These are phyloP conservation scores for Barnettozyma vustinii DNA, from an alignment of 805 yeast species.

Conservation along the genomic window DNA sequence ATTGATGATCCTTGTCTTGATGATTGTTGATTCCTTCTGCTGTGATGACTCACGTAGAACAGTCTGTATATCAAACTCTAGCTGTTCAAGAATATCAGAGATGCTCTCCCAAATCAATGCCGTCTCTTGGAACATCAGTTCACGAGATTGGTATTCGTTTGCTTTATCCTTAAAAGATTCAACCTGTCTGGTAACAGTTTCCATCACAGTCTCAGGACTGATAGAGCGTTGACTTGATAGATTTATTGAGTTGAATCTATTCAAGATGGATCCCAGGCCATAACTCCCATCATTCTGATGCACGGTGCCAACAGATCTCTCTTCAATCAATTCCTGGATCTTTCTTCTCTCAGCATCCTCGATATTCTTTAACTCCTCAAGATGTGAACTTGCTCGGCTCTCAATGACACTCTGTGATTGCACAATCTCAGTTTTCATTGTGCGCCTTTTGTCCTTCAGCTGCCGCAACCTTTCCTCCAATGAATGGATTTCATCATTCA, in stretches of 20 bases:
- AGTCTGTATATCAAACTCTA: constrained; percentile 15
- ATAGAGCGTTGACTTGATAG: background rate
- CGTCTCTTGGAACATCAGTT: constrained; percentile 14
- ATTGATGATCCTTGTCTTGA: constrained; percentile 3
- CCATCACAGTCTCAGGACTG: constrained; percentile 13
- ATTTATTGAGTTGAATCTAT: background rate
- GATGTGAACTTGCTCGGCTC: constrained; percentile 39
- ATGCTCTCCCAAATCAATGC: constrained; percentile 19
- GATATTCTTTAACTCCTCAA: constrained; percentile 34
- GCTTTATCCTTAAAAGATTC: constrained; percentile 16
- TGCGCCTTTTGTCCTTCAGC: constrained; percentile 29
- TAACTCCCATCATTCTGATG: background rate
- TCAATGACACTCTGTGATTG: constrained; percentile 43
- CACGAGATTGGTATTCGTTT: constrained; percentile 7
- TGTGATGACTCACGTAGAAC: background rate
- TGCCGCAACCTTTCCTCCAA: constrained; percentile 31
- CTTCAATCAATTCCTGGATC: constrained; percentile 13
- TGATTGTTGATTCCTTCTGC: background rate
- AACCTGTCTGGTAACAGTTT: constrained; percentile 18
- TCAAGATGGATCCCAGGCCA: background rate
- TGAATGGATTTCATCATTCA: constrained; percentile 34
- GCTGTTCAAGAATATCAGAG: constrained; percentile 12
- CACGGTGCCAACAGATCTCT: background rate
- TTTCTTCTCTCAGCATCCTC: constrained; percentile 32
- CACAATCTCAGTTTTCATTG: constrained; percentile 33